Evolutionary conservation across 345 rosid species (phyloP).

Genomic region (Eucalyptus cloeziana): DNA sequence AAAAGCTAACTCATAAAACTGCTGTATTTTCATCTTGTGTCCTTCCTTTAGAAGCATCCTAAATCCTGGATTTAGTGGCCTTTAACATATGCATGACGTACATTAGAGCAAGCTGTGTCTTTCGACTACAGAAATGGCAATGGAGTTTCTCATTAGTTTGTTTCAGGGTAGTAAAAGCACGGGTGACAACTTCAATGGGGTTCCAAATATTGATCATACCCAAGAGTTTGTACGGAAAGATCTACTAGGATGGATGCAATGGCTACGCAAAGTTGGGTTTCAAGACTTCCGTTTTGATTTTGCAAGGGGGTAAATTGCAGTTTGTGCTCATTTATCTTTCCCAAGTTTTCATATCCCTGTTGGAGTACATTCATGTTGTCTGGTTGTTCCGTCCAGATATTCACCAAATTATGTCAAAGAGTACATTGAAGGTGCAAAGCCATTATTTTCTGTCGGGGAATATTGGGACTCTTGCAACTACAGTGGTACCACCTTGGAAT

Average conservation of each 20-base stretch:
- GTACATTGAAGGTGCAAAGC: conserved; percentile 79
- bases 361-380: background rate
- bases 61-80: background rate
- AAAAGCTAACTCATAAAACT: background rate
- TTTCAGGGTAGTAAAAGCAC: conserved; percentile 75
- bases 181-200: conserved; percentile 87
- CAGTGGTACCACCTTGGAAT: conserved; percentile 41
- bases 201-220: conserved; percentile 87
- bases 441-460: conserved; percentile 81
- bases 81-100: background rate
- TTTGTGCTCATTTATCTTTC: background rate
- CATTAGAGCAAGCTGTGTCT: background rate
- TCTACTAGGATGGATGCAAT: conserved; percentile 59
- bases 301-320: conserved; percentile 55
- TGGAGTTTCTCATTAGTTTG: background rate
- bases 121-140: background rate
- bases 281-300: conserved; percentile 94
- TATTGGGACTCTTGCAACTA: conserved; percentile 92
- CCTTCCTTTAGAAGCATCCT: background rate
- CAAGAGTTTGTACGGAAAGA: conserved; percentile 87
- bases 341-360: background rate
- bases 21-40: background rate
- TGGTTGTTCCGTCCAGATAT: conserved; percentile 33
- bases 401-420: conserved; percentile 72
- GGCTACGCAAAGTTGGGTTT: conserved; percentile 67